Percentiles rank a stretch among this genome's conserved stretches.
Conservation (phyloP, 768 basidiomycete genomes). For the Pulveroboletus sp. region DNA sequence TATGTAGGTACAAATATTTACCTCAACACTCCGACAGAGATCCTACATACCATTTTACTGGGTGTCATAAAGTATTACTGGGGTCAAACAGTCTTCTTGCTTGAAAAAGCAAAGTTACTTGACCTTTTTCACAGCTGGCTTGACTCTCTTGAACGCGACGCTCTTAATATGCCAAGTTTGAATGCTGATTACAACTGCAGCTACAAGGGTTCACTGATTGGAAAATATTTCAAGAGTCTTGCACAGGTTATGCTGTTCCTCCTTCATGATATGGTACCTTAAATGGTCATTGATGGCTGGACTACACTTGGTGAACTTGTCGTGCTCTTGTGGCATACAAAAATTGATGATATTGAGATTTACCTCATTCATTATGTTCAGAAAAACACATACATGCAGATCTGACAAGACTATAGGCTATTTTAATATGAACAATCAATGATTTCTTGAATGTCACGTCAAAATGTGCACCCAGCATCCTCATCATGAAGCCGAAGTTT, state of each 20-base stretch:
- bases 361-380: neutral
- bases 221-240: slow-evolving; percentile 32
- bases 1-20: too few species aligned
- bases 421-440: neutral
- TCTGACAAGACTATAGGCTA: too few species aligned
- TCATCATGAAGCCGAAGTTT: neutral
- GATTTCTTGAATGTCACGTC: neutral
- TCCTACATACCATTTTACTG: neutral
- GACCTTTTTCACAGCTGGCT: slow-evolving; percentile 22
- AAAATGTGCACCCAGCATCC: neutral
- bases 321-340: neutral
- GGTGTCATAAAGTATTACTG: neutral
- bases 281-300: neutral
- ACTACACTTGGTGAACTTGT: neutral
- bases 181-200: slow-evolving; percentile 29
- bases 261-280: slow-evolving; percentile 30
- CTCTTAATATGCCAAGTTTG: slow-evolving; percentile 24
- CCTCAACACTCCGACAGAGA: neutral
- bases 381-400: neutral
- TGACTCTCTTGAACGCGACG: slow-evolving; percentile 20
- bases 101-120: slow-evolving; percentile 5
- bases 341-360: neutral
- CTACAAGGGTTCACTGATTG: slow-evolving; percentile 31
- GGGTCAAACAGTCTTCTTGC: neutral
- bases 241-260: slow-evolving; percentile 30